A percentile compares a stretch with the other conserved stretches of the same genome.
Evolutionary conservation across 2,329 filamentous ascomycete genomes (phyloP).

Genomic region (Clarireedia sp.): DNA sequence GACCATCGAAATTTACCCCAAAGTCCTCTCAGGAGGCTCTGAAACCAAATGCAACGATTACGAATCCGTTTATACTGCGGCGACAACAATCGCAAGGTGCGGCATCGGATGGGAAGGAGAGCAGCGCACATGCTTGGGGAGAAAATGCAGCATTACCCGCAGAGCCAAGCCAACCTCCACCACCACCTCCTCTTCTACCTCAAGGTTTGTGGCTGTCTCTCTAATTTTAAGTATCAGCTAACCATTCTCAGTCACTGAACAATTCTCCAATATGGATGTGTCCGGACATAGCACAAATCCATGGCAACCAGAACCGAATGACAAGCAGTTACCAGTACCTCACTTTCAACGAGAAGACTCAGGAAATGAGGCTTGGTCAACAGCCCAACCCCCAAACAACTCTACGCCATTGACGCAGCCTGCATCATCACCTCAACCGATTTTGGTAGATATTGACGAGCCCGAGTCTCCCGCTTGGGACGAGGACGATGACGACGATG

Average conservation of each 20-base stretch:
- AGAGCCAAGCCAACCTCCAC: conserved; percentile 10
- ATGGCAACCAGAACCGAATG: conserved; percentile 24
- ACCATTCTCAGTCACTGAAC: conserved; percentile 12
- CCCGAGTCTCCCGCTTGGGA: conserved; percentile 29
- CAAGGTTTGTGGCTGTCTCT: conserved; percentile 13
- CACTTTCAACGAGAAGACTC: conserved; percentile 19
- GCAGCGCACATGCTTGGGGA: conserved; percentile 26
- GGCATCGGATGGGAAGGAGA: conserved; percentile 17
- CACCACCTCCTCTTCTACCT: conserved; percentile 14
- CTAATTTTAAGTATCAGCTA: background rate
- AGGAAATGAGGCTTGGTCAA: conserved; percentile 25
- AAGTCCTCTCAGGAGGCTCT: conserved; percentile 21
- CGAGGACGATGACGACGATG: conserved; percentile 7
- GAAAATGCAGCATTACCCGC: conserved; percentile 12
- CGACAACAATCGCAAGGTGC: conserved; percentile 15
- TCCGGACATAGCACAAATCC: conserved; percentile 25
- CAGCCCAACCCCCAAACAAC: background rate
- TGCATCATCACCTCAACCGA: conserved; percentile 12
- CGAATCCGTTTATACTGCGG: conserved; percentile 26
- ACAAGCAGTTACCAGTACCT: conserved; percentile 17
- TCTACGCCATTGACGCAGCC: background rate
- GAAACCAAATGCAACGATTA: conserved; percentile 13
- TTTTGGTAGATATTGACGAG: conserved; percentile 25
- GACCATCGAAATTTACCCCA: conserved; percentile 18
- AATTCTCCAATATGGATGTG: conserved; percentile 23